Evolutionary conservation across 148 eudicot species (phyloP).

Genomic region (Vaccinium darrowii): DNA sequence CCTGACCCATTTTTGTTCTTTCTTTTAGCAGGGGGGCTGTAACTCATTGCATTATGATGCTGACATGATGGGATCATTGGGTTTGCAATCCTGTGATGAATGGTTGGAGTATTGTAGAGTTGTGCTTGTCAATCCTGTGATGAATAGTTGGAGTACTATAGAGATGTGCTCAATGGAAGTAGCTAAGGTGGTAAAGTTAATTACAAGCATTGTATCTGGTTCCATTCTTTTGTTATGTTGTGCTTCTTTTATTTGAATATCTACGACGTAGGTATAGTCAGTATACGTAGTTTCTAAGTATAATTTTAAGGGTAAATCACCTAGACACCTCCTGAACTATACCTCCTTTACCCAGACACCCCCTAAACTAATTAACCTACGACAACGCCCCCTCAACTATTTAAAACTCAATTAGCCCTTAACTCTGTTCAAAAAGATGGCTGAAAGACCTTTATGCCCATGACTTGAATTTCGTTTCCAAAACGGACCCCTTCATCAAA

Average conservation of each 20-base stretch:
- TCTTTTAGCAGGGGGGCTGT: not conserved
- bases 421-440: too few relatives aligned
- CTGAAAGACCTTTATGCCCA: too few relatives aligned
- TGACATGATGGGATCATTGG: not conserved
- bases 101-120: not conserved
- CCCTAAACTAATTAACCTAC: too few relatives aligned
- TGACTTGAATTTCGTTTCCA: too few relatives aligned
- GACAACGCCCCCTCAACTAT: too few relatives aligned
- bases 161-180: not conserved
- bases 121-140: not conserved
- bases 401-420: too few relatives aligned
- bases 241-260: not conserved
- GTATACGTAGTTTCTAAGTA: not conserved
- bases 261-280: not conserved
- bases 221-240: not conserved
- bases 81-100: not conserved
- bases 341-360: too few relatives aligned
- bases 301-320: too few relatives aligned
- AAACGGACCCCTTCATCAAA: too few relatives aligned
- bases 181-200: not conserved
- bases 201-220: not conserved
- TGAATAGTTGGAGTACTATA: too few relatives aligned
- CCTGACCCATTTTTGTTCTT: not conserved
- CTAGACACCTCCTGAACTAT: too few relatives aligned
- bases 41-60: not conserved